Percentiles rank a stretch among this genome's conserved stretches.
phyloP scores from a whole-genome alignment of 768 basidiomycete species.

The Mrakia gelida region DNA sequence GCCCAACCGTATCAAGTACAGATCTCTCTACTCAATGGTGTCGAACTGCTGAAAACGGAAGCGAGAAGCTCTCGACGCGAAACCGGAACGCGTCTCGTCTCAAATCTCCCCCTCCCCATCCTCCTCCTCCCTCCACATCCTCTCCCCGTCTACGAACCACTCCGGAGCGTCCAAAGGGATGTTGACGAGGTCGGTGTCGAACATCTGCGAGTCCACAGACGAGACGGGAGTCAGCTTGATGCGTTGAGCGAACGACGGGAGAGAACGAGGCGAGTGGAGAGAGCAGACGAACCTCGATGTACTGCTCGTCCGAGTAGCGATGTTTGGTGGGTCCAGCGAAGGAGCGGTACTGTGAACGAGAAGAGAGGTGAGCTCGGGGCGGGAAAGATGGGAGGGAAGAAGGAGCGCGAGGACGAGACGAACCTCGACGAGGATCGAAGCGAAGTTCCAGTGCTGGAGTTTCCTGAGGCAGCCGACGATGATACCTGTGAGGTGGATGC shows the following conservation, averaged over 20 bases:
- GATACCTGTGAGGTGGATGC: slow-evolving; percentile 42
- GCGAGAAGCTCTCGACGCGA: too few relatives aligned
- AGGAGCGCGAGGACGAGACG: slow-evolving; percentile 3
- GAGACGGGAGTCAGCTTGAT: neutral
- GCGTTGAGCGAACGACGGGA: neutral
- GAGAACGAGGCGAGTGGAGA: neutral
- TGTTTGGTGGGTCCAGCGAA: slow-evolving; percentile 42
- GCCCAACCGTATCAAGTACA: too few relatives aligned
- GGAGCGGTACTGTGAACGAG: slow-evolving; percentile 37
- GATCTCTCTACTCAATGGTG: too few relatives aligned
- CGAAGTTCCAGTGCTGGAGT: slow-evolving; percentile 44
- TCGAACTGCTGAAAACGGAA: too few relatives aligned
- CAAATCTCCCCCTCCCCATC: slow-evolving; percentile 5
- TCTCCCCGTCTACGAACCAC: slow-evolving; percentile 34
- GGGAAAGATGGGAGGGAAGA: neutral
- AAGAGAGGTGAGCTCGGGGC: neutral
- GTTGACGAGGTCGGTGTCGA: slow-evolving; percentile 42
- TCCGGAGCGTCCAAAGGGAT: slow-evolving; percentile 34
- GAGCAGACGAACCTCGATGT: slow-evolving; percentile 39
- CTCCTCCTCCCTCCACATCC: slow-evolving; percentile 23
- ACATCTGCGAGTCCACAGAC: slow-evolving; percentile 34
- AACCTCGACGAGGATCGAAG: slow-evolving; percentile 40
- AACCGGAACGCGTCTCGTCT: too few relatives aligned
- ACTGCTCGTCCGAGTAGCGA: slow-evolving; percentile 42
- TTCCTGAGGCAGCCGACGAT: slow-evolving; percentile 39